A percentile compares a stretch with the other conserved stretches of the same genome.
phyloP scores from a whole-genome alignment of 331 rosid genomes.

The Pyracantha coccinea region DNA sequence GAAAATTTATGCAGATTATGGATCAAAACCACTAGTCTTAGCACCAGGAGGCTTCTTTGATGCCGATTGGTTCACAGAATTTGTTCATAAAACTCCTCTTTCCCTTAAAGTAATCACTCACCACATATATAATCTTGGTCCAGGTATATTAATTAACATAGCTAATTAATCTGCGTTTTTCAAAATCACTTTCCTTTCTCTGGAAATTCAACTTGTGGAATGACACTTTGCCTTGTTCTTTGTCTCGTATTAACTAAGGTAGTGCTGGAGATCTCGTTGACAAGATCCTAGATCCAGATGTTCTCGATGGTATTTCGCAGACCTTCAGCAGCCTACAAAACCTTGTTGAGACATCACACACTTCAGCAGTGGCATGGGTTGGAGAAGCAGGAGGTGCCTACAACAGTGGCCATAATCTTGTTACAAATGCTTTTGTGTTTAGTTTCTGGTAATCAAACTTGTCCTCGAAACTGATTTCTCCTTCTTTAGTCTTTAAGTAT shows the following conservation, averaged over 20 bases:
- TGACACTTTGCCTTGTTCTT: neutral
- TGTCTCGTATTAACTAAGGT: constrained; percentile 8
- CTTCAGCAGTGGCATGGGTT: constrained; percentile 36
- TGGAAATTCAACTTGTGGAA: neutral
- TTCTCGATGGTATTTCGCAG: constrained; percentile 15
- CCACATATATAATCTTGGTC: constrained; percentile 37
- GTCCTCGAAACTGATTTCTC: neutral
- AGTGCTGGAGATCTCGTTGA: constrained; percentile 17
- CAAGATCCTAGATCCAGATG: constrained; percentile 28
- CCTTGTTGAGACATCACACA: constrained; percentile 17
- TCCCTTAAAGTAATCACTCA: constrained; percentile 32
- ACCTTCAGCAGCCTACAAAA: constrained; percentile 21
- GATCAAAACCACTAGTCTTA: constrained; percentile 23
- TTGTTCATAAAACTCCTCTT: constrained; percentile 5
- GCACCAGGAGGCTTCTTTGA: constrained; percentile 48
- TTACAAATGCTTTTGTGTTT: constrained; percentile 30
- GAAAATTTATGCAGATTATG: constrained; percentile 14
- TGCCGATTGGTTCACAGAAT: constrained; percentile 22
- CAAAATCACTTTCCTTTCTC: neutral
- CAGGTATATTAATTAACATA: constrained; percentile 14
- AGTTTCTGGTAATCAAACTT: constrained; percentile 33
- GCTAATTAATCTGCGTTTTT: neutral
- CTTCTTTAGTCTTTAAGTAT: neutral
- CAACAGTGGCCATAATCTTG: constrained; percentile 32
- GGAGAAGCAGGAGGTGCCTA: constrained; percentile 45